Evolutionary conservation across 1,139 yeast genomes (phyloP), one percentile per base, ranked within the genome.

Genomic region (Geotrichum aggregatum): DNA sequence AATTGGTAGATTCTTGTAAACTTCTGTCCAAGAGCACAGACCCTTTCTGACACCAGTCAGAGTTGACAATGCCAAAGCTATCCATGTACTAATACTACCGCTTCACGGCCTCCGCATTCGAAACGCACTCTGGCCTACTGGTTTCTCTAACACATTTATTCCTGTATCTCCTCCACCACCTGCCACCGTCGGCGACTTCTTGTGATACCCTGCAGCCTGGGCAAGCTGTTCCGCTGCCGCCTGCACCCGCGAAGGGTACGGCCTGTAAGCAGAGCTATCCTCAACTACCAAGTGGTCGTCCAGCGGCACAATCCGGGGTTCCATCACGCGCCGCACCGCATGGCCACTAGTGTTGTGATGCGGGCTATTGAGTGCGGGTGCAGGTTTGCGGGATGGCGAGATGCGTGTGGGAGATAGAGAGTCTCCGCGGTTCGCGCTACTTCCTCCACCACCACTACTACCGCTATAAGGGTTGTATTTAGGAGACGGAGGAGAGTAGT

Each of bases 61-160:
- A n/a, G n/a, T n/a, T n/a, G n/a, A n/a, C n/a, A n/a, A n/a, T n/a
- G n/a, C n/a, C n/a, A n/a, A n/a, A n/a, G n/a, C n/a, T n/a, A n/a
- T n/a, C n/a, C n/a, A n/a, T n/a, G n/a, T n/a, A n/a, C n/a, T n/a
- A n/a, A n/a, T n/a, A n/a, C n/a, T n/a, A n/a, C n/a, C n/a, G n/a
- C n/a, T n/a, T 24, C 18, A 34, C 36, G 19, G 19, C 18, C 47
- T 14, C 7, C 28, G 47, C 13, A 58, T 47, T 36, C 61, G 33
- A 35, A 58, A 58, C 19, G 61, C 61, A 7, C 55, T 49, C 44
- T 58, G 59, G 11, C 58, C 58, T 0, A 41, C 52, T 8, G 60
- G 60, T 35, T 58, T 58, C 31, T 58, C 61, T 10, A 58, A 42
- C 16, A 57, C 53, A 5, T 36, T 30, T 4, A 53, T 39, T 24